Conservation (phyloP, 768 basidiomycete species). For the Naematelia encephala region DNA sequence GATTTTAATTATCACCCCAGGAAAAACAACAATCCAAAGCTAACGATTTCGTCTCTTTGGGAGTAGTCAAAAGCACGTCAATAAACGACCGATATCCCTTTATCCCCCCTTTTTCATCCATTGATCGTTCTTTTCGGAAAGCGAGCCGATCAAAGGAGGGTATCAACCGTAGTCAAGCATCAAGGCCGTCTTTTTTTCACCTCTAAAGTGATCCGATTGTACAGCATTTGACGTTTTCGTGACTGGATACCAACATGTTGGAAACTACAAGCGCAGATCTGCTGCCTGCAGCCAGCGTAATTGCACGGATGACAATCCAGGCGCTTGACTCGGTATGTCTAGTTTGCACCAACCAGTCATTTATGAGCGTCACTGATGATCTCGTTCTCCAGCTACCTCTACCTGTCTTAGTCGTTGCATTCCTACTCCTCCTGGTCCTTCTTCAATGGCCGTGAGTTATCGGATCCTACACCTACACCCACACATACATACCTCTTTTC, state of each 20-base stretch:
- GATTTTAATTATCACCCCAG: too few relatives aligned
- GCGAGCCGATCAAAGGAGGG: too few relatives aligned
- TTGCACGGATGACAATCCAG: not conserved
- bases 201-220: not conserved
- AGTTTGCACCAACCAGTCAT: too few relatives aligned
- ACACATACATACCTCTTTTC: not conserved
- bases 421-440: constrained; percentile 27
- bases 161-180: too few relatives aligned
- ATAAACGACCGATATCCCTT: too few relatives aligned
- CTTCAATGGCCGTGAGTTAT: constrained; percentile 30
- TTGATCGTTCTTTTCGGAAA: too few relatives aligned
- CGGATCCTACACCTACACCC: not conserved
- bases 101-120: too few relatives aligned
- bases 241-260: not conserved
- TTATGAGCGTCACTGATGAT: not conserved
- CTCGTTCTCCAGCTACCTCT: constrained; percentile 23
- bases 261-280: not conserved
- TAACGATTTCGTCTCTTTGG: too few relatives aligned
- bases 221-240: not conserved
- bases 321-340: constrained; percentile 25
- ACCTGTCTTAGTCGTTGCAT: constrained; percentile 28
- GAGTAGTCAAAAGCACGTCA: too few relatives aligned
- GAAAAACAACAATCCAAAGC: too few relatives aligned
- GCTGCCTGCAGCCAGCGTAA: not conserved
- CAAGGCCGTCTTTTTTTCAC: not conserved